These are phyloP conservation scores for Saccharomycopsis hybrid DNA, from an alignment of 1,139 yeast species.

Conservation along the genomic window DNA sequence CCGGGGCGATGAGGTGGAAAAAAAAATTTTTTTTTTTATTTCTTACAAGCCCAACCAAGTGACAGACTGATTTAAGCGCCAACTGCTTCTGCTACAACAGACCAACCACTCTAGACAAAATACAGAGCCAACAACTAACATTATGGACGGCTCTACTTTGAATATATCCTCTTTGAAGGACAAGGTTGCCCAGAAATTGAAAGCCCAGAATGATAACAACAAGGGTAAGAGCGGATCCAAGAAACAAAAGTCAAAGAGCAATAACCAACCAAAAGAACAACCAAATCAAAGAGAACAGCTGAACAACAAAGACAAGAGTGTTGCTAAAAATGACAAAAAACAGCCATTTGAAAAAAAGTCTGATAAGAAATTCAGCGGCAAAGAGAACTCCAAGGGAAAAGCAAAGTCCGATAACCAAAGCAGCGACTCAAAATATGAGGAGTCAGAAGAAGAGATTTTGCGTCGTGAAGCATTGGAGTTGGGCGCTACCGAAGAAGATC, in stretches of 20 bases:
- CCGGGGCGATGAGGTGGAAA: too few relatives aligned
- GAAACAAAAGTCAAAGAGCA: conserved; percentile 27
- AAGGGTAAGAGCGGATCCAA: conserved; percentile 21
- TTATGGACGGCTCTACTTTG: conserved; percentile 1
- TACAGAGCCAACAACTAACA: neutral
- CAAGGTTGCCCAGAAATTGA: conserved; percentile 14
- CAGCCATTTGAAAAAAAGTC: conserved; percentile 27
- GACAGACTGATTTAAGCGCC: too few relatives aligned
- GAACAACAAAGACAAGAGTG: conserved; percentile 8
- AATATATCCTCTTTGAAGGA: conserved; percentile 17
- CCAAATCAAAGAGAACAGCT: conserved; percentile 18
- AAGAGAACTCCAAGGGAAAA: conserved; percentile 19
- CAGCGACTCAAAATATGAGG: conserved; percentile 1
- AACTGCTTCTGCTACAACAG: too few relatives aligned
- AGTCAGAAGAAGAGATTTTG: conserved; percentile 36
- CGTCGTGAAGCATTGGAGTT: conserved; percentile 66
- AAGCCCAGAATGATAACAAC: conserved; percentile 6
- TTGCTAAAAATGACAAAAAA: conserved; percentile 23
- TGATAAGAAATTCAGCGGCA: conserved; percentile 23
- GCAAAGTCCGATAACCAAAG: conserved; percentile 21
- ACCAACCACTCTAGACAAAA: too few relatives aligned
- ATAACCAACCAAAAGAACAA: conserved; percentile 22
- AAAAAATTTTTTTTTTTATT: too few relatives aligned
- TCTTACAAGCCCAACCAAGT: too few relatives aligned
- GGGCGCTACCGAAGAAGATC: conserved; percentile 70